Evolutionary conservation across 176 grass and related monocot genomes (phyloP).

Genomic region (Musa troglodytarum): DNA sequence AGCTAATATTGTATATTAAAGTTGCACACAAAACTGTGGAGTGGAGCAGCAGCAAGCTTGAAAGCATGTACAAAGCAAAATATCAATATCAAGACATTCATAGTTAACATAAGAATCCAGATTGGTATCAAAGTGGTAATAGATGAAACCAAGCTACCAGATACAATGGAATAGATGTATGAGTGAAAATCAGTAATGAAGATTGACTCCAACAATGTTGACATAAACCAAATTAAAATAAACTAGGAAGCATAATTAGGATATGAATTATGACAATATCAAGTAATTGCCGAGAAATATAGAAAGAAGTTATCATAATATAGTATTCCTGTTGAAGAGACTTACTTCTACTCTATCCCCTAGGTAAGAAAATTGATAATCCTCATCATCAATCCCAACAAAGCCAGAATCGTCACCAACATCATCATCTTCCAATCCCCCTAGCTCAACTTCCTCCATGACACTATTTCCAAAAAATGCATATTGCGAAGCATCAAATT

Average conservation of each 20-base stretch:
- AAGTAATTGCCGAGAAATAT: too few species aligned
- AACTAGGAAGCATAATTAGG: background rate
- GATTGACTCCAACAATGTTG: background rate
- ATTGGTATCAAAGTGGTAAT: background rate
- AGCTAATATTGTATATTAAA: too few species aligned
- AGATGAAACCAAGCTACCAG: too few species aligned
- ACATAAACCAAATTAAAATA: background rate
- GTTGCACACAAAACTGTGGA: too few species aligned
- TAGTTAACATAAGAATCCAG: background rate
- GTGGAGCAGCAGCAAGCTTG: background rate
- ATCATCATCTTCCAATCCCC: constrained; percentile 33
- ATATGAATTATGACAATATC: too few species aligned
- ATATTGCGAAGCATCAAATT: background rate
- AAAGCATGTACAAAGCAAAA: background rate
- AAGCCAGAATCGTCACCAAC: constrained; percentile 3
- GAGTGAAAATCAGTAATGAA: background rate
- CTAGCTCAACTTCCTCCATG: constrained; percentile 39
- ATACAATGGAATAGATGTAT: background rate
- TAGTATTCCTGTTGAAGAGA: background rate
- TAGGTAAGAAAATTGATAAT: constrained; percentile 17
- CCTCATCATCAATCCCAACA: constrained; percentile 13
- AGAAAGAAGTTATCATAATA: too few species aligned
- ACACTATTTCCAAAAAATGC: background rate
- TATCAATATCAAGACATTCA: background rate
- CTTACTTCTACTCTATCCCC: constrained; percentile 8